Evolutionary conservation across 352 stramenopile genomes (phyloP), one percentile per base, ranked within the genome.

Genomic region (Phytopythium kandeliae): DNA sequence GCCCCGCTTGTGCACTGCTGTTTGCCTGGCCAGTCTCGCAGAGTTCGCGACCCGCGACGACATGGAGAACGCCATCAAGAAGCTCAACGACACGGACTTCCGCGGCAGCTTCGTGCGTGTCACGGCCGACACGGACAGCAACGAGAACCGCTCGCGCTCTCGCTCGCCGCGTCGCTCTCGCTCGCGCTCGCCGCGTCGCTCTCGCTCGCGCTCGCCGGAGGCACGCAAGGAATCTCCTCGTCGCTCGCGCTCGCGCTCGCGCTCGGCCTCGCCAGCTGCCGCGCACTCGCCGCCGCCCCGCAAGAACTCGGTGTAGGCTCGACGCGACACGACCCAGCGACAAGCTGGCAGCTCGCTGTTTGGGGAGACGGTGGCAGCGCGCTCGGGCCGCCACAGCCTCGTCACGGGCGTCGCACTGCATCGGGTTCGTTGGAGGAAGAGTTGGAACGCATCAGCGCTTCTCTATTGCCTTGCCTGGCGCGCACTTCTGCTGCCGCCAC

Each of bases 81-180:
- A 94, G 67, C 71, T 94, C 24, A 81, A 94, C 52, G 84, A 94
- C 74, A 94, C 84, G 35, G 84, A 94, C 42, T 94, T 94, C 69
- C 80, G 80, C 49, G 83, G 83, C 55, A 86, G 75, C 60, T 91
- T 88, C 58, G 79, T 94, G 28, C 80, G 83, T 37, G 74, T 94
- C 48, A 69, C 73, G 8, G 56, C 76, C 16, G 74, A 83, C 48
- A 63, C 56, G 22, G 62, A 65, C 47, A 63, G 52, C n/a, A 33
- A 55, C 26, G 54, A 54, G 47, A 58, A 52, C 17, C 72, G 75
- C 54, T 81, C 66, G 33, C 81, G 81, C 51, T 89, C 78, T 54
- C 70, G 71, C 48, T 89, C 80, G 10, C 78, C 70, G 21, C 69
- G 71, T 21, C 78, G 75, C 58, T 68, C 65, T 21, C 78, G 75